These are phyloP conservation scores for Buddleja alternifolia DNA, from an alignment of 257 asterid species.

Conservation along the genomic window DNA sequence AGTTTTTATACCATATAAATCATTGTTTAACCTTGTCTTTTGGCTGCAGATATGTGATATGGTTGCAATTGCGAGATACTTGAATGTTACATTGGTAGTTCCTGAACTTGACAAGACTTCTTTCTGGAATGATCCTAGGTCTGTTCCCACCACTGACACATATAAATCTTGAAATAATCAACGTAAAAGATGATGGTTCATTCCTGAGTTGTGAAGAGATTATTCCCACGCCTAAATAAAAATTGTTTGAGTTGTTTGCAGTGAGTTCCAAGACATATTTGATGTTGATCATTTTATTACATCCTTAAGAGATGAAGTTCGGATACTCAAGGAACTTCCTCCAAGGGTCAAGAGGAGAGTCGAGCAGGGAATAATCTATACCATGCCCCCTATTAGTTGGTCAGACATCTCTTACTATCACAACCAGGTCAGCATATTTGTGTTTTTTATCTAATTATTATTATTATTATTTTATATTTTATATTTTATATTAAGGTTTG, in stretches of 20 bases:
- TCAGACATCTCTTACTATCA: conserved; percentile 89
- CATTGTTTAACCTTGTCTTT: conserved; percentile 11
- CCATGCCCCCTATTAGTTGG: conserved; percentile 97
- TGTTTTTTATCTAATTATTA: conserved; percentile 15
- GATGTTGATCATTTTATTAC: conserved; percentile 92
- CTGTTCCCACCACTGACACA: conserved; percentile 14
- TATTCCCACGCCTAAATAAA: conserved; percentile 2
- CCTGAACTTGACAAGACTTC: conserved; percentile 99
- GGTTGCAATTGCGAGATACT: conserved; percentile 94
- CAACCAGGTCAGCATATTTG: conserved; percentile 57
- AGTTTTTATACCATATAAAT: neutral
- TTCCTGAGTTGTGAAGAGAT: conserved; percentile 16
- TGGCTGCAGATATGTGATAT: conserved; percentile 85
- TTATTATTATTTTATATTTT: neutral
- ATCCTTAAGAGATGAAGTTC: conserved; percentile 93
- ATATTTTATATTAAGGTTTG: conserved; percentile 10
- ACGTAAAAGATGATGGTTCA: neutral
- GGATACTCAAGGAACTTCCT: conserved; percentile 88
- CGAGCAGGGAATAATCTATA: conserved; percentile 67
- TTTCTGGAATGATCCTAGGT: conserved; percentile 99
- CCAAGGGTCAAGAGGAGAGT: conserved; percentile 87
- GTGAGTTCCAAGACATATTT: conserved; percentile 92
- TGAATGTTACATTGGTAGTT: conserved; percentile 87
- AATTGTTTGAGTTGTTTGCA: conserved; percentile 41
- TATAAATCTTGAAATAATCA: neutral